Evolutionary conservation across 2,329 filamentous ascomycete species (phyloP).

Genomic region (Fusarium sp.): DNA sequence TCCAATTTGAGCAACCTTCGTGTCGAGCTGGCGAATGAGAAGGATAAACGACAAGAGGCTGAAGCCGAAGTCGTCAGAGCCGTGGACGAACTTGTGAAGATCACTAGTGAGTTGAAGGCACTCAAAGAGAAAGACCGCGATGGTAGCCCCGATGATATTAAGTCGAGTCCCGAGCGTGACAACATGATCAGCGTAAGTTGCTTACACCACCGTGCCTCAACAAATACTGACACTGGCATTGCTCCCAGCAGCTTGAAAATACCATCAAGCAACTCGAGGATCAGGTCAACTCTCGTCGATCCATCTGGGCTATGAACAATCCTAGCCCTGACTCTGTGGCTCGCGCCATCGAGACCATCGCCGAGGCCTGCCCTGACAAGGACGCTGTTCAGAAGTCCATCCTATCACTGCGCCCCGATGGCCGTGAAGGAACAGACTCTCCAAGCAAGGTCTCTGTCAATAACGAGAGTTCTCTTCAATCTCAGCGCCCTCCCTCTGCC

Average conservation of each 20-base stretch:
- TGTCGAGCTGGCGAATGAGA: slow-evolving; percentile 51
- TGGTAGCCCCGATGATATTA: slow-evolving; percentile 31
- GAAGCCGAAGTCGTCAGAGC: slow-evolving; percentile 49
- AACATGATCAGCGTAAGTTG: slow-evolving; percentile 51
- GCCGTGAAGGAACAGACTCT: slow-evolving; percentile 18
- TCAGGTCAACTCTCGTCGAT: slow-evolving; percentile 54
- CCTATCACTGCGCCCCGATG: slow-evolving; percentile 45
- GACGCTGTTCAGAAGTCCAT: slow-evolving; percentile 47
- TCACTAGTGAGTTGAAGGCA: slow-evolving; percentile 49
- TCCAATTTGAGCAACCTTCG: slow-evolving; percentile 52
- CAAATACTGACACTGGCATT: slow-evolving; percentile 4
- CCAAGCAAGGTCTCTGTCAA: slow-evolving; percentile 37
- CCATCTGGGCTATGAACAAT: slow-evolving; percentile 55
- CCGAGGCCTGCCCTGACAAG: slow-evolving; percentile 49
- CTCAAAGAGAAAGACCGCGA: slow-evolving; percentile 47
- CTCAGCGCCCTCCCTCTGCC: slow-evolving; percentile 42
- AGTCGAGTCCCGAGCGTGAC: slow-evolving; percentile 40
- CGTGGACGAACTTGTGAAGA: slow-evolving; percentile 46
- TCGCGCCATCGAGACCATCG: slow-evolving; percentile 52
- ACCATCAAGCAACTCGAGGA: slow-evolving; percentile 54
- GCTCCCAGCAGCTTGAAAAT: slow-evolving; percentile 50
- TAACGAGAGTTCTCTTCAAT: slow-evolving; percentile 29
- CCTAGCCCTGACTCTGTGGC: slow-evolving; percentile 50
- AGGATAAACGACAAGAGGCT: slow-evolving; percentile 48
- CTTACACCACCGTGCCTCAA: no score